A percentile compares a stretch with the other conserved stretches of the same genome.
These are phyloP conservation scores for Teunomyces lycoperdinae DNA, from an alignment of 805 yeast genomes.

Conservation along the genomic window DNA sequence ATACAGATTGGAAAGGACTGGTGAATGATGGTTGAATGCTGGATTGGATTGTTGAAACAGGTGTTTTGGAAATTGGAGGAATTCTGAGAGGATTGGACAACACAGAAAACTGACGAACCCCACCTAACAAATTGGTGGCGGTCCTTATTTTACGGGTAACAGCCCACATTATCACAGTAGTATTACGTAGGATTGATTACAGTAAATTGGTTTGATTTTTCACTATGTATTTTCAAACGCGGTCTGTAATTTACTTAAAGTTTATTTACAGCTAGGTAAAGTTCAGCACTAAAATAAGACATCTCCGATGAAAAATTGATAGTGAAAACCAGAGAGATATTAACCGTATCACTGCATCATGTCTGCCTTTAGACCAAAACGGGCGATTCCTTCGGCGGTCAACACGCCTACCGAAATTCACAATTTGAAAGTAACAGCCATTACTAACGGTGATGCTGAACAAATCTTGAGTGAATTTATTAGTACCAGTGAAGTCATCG, in stretches of 20 bases:
- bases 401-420: conserved; percentile 47
- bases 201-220: background rate
- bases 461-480: conserved; percentile 43
- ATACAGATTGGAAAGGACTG: conserved; percentile 16
- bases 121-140: conserved; percentile 4
- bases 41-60: background rate
- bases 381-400: conserved; percentile 42
- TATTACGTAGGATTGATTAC: background rate
- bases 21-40: conserved; percentile 8
- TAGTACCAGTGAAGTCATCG: conserved; percentile 31
- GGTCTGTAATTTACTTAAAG: background rate
- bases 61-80: background rate
- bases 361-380: conserved; percentile 41
- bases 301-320: background rate
- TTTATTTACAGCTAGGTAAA: background rate
- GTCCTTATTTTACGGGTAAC: conserved; percentile 5
- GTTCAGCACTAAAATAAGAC: conserved; percentile 4
- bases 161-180: conserved; percentile 5
- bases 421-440: conserved; percentile 23
- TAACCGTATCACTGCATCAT: conserved; percentile 3
- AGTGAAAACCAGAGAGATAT: background rate
- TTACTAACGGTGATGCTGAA: conserved; percentile 46
- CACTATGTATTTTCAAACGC: background rate
- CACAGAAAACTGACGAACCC: conserved; percentile 10
- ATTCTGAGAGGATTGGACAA: conserved; percentile 11